phyloP scores from a whole-genome alignment of 805 yeast species.

The Nematodospora valgi region DNA sequence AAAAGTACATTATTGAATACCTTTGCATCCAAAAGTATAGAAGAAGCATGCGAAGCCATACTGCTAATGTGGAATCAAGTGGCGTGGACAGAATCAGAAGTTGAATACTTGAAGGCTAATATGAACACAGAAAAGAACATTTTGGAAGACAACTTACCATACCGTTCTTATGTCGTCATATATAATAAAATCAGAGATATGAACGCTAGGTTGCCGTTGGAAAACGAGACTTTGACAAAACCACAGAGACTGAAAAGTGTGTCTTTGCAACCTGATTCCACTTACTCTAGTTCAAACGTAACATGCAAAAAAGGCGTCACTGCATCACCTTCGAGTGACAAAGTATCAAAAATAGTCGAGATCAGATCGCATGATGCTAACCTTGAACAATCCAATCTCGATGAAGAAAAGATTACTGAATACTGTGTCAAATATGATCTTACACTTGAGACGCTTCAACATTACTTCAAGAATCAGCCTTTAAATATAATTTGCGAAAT shows the following conservation, averaged over 20 bases:
- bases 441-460: neutral
- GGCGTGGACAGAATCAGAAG: conserved; percentile 8
- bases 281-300: neutral
- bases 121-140: neutral
- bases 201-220: no score
- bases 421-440: conserved; percentile 5
- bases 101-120: conserved; percentile 12
- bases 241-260: no score
- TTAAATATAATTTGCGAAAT: neutral
- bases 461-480: neutral
- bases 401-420: neutral
- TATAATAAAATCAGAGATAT: no score
- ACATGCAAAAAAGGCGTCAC: neutral
- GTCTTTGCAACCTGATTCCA: neutral
- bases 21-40: conserved; percentile 12
- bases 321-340: no score
- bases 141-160: conserved; percentile 2
- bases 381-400: no score
- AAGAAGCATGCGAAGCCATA: conserved; percentile 11
- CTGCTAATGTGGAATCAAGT: no score
- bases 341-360: no score
- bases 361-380: no score
- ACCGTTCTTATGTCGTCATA: no score
- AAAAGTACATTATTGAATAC: conserved; percentile 11
- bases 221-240: neutral